Evolutionary conservation across 306 rosid genomes (phyloP).

Genomic region (Acacia melanoxylon): DNA sequence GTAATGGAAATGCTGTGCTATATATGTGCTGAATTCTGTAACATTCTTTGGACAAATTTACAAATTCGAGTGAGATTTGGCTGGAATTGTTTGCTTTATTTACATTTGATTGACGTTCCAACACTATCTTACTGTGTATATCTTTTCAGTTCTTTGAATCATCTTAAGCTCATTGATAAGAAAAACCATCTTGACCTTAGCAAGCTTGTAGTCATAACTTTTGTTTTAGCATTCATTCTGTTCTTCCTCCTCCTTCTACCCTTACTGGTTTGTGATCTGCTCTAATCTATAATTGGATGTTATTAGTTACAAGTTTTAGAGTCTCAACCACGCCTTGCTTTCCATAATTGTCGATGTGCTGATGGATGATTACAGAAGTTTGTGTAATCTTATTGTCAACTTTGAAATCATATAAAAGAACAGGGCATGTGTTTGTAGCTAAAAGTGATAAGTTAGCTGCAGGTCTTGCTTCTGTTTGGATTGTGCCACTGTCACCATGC

Average conservation of each 20-base stretch:
- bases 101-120: constrained; percentile 12
- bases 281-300: background rate
- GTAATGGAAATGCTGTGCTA: constrained; percentile 20
- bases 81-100: constrained; percentile 21
- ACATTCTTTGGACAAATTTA: constrained; percentile 2
- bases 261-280: background rate
- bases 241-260: constrained; percentile 5
- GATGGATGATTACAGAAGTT: background rate
- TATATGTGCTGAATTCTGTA: constrained; percentile 30
- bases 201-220: background rate
- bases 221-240: constrained; percentile 2
- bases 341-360: background rate
- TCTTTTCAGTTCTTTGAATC: background rate
- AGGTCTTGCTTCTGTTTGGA: constrained; percentile 33
- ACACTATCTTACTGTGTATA: background rate
- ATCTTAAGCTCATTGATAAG: background rate
- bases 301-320: background rate
- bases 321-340: background rate
- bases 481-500: constrained; percentile 59
- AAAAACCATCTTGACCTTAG: background rate
- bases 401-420: background rate
- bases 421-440: constrained; percentile 13
- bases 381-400: constrained; percentile 18
- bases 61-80: constrained; percentile 34
- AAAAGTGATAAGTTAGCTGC: constrained; percentile 37